These are phyloP conservation scores for Samsoniella hepiali DNA, from an alignment of 2,329 filamentous ascomycete species.

Conservation along the genomic window DNA sequence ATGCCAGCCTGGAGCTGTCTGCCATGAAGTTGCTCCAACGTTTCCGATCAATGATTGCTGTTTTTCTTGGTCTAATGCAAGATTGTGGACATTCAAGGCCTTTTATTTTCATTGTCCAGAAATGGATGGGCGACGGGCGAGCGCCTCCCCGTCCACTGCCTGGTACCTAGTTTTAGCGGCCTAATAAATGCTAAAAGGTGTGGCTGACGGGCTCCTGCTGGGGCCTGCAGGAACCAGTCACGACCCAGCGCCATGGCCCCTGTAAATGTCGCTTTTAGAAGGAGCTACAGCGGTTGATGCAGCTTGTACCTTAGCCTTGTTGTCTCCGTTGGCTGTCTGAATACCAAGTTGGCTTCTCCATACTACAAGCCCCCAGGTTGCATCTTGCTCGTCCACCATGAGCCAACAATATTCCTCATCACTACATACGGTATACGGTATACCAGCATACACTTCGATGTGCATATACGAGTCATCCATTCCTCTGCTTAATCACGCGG, in stretches of 20 bases:
- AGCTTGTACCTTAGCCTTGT: neutral
- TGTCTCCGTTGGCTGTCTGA: conserved; percentile 6
- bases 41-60: too few species aligned
- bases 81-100: too few species aligned
- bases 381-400: neutral
- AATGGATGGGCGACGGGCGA: too few species aligned
- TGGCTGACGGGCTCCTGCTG: neutral
- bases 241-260: neutral
- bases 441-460: neutral
- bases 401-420: neutral
- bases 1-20: neutral
- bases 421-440: neutral
- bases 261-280: neutral
- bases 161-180: too few species aligned
- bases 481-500: neutral
- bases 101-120: too few species aligned
- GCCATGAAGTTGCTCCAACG: neutral
- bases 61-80: too few species aligned
- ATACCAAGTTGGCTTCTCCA: neutral
- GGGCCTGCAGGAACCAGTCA: conserved; percentile 9
- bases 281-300: too few species aligned
- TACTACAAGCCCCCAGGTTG: neutral
- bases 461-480: neutral
- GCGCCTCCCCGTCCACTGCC: too few species aligned
- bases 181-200: too few species aligned